Base-by-base conservation (phyloP, 768 basidiomycete species). In the Termitomyces sp. region DNA sequence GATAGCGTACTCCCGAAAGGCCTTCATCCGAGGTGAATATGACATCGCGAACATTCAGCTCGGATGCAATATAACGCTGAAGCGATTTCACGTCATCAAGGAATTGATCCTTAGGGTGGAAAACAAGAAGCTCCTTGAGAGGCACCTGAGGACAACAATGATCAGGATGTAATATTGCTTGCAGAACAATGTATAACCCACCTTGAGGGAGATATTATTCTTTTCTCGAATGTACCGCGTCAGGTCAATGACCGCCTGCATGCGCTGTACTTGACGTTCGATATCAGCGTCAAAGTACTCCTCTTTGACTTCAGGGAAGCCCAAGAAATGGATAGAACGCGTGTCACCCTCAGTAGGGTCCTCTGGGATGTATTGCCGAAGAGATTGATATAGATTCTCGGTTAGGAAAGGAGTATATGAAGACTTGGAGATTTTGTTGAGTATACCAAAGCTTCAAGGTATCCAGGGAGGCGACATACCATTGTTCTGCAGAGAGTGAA, bases 341-440 rank as follows among this genome's bases (percentile, higher is more conserved):
- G 87, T 80, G 64, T 98, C 97, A 2, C 81, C 83, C 17, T 79
- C 79, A 27, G 75, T 68, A 19, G 84, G 79, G 61, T 91, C 82
- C 58, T 85, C 84, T 0, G 94, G 92, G 61, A 96, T 89, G 76
- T 84, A 96, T n/a, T 76, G 76, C 45, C 86, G 84, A 40, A 98
- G 79, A 34, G 91, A 84, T 69, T 98, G 97, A 71, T 98, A 98
- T 58, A 98, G 77, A 72, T 88, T 97, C 72, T 99, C 97, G 7
- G 94, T 95, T 68, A 98, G 77, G 83, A 98, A 98, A 0, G 97
- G 97, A 9, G 95, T 98, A 73, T 97, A 99, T 8, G 97, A 95
- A 1, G 96, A 96, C 95, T 96, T 62, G 2, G 4, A n/a, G 3
- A 11, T 37, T 59, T 54, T 10, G 58, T 44, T 50, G 14, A 51